Conservation (phyloP, 192 early-diverging fungal species). For the Entophlyctis helioformis region DNA sequence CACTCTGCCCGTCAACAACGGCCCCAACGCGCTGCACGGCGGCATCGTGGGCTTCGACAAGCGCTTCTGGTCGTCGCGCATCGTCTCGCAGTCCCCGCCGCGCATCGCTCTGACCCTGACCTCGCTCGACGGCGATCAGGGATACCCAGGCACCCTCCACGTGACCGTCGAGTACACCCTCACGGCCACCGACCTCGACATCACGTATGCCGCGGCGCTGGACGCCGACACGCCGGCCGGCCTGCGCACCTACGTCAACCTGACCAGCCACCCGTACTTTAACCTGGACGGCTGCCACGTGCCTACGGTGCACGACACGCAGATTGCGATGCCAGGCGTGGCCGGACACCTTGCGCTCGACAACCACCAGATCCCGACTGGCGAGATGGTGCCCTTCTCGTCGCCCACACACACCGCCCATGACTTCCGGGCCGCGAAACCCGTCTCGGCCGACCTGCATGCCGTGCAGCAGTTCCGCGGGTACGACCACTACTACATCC, state of each 20-base stretch:
- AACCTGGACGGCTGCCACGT: slow-evolving; percentile 61
- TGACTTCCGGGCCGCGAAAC: slow-evolving; percentile 31
- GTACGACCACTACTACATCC: slow-evolving; percentile 73
- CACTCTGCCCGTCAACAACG: slow-evolving; percentile 52
- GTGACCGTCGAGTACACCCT: slow-evolving; percentile 46
- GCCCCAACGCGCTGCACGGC: slow-evolving; percentile 73
- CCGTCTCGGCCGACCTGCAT: slow-evolving; percentile 37
- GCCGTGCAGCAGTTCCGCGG: slow-evolving; percentile 46
- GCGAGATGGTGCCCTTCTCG: slow-evolving; percentile 34
- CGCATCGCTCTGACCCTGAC: slow-evolving; percentile 41
- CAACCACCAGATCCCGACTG: slow-evolving; percentile 57
- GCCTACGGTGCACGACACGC: slow-evolving; percentile 37
- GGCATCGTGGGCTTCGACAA: slow-evolving; percentile 65
- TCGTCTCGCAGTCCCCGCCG: slow-evolving; percentile 28
- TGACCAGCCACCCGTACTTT: slow-evolving; percentile 86
- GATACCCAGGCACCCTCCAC: slow-evolving; percentile 61
- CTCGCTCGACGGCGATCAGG: slow-evolving; percentile 65
- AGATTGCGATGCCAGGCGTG: slow-evolving; percentile 21
- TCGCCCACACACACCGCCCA: slow-evolving; percentile 33
- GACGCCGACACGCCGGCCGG: slow-evolving; percentile 28
- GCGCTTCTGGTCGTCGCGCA: slow-evolving; percentile 37
- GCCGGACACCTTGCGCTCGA: slow-evolving; percentile 42
- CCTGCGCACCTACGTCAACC: slow-evolving; percentile 49
- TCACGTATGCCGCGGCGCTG: slow-evolving; percentile 34
- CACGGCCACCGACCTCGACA: slow-evolving; percentile 3